These are phyloP conservation scores for Brassica carinata DNA, from an alignment of 345 rosid species.

Conservation along the genomic window DNA sequence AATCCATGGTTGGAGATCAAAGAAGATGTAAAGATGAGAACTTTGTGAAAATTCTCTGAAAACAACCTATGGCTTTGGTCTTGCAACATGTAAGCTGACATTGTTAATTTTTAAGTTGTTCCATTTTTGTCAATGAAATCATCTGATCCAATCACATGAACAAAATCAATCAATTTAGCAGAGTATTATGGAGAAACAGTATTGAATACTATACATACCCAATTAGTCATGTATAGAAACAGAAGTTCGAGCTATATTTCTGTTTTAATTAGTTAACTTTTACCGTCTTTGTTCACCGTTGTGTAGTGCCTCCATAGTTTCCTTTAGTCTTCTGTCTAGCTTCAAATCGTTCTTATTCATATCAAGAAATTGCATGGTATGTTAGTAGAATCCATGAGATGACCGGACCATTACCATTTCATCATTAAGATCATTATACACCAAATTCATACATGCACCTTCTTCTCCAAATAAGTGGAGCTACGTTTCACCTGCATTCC, in stretches of 20 bases:
- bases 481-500: no score
- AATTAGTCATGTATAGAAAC: no score
- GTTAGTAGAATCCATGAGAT: no score
- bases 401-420: no score
- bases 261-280: no score
- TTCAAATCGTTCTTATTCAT: neutral
- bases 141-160: neutral
- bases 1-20: conserved; percentile 80
- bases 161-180: neutral
- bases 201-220: no score
- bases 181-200: neutral
- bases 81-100: neutral
- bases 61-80: neutral
- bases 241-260: neutral
- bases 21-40: conserved; percentile 67
- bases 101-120: neutral
- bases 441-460: no score
- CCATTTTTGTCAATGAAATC: neutral
- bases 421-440: no score
- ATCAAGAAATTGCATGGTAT: neutral
- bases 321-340: neutral
- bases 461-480: no score
- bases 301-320: neutral
- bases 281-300: neutral
- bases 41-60: conserved; percentile 30